phyloP scores from a whole-genome alignment of 768 basidiomycete species.

The Tubosaeta brunneosetosa region DNA sequence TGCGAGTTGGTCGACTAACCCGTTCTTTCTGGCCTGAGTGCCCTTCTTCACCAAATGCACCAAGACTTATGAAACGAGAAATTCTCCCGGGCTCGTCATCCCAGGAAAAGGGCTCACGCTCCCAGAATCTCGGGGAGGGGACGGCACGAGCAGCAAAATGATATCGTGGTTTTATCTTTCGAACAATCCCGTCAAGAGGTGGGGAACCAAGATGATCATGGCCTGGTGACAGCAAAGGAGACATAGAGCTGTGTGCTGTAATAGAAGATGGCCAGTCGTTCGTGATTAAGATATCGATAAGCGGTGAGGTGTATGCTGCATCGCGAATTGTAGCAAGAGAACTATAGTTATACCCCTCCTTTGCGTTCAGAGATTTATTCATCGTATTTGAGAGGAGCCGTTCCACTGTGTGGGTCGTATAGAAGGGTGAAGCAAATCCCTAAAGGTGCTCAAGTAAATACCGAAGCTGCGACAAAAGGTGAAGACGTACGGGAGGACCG shows the following conservation, averaged over 20 bases:
- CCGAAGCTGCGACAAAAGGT: not conserved
- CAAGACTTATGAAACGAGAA: constrained; percentile 77
- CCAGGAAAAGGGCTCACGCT: constrained; percentile 90
- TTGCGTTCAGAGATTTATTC: constrained; percentile 42
- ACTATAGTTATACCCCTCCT: constrained; percentile 46
- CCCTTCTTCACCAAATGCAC: constrained; percentile 72
- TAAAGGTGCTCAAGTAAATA: constrained; percentile 24
- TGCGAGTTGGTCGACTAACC: constrained; percentile 42
- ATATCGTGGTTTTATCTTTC: constrained; percentile 76
- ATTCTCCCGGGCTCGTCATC: constrained; percentile 62
- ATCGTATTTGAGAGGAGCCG: constrained; percentile 69
- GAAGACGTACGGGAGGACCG: constrained; percentile 53
- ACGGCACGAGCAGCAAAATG: constrained; percentile 72
- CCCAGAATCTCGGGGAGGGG: constrained; percentile 81
- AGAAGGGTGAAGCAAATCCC: constrained; percentile 77
- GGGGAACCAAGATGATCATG: constrained; percentile 43
- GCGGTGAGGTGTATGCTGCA: constrained; percentile 53
- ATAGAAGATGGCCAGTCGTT: constrained; percentile 72
- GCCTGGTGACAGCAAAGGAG: constrained; percentile 41
- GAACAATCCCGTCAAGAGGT: constrained; percentile 61
- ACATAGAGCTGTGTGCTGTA: constrained; percentile 52
- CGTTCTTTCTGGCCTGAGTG: constrained; percentile 72
- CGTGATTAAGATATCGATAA: constrained; percentile 77
- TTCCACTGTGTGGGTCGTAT: constrained; percentile 64
- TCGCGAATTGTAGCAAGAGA: constrained; percentile 69